Percentiles rank a stretch among this genome's conserved stretches.
phyloP scores from a whole-genome alignment of 164 flowering plant species.

The Saururus chinensis region DNA sequence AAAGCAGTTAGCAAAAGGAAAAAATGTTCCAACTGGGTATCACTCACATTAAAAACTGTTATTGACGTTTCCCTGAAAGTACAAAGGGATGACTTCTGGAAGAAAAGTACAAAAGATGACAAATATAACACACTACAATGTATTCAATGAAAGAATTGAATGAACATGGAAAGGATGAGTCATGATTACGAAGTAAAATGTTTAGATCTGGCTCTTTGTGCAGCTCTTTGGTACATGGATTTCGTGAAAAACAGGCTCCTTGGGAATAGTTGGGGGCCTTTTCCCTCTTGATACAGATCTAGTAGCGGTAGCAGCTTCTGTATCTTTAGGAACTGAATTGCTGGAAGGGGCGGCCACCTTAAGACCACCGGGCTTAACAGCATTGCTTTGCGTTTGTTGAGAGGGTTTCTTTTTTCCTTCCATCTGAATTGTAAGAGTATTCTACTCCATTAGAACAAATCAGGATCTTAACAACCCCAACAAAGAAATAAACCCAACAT shows the following conservation, averaged over 20 bases:
- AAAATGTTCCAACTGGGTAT: too few relatives aligned
- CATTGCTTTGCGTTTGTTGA: not conserved
- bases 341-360: not conserved
- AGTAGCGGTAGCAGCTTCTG: constrained; percentile 18
- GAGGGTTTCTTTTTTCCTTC: not conserved
- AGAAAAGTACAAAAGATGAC: too few relatives aligned
- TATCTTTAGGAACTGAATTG: not conserved
- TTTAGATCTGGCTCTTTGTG: constrained; percentile 17
- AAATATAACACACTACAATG: not conserved
- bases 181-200: not conserved
- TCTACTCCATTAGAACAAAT: not conserved
- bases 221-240: constrained; percentile 50
- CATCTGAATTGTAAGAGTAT: not conserved
- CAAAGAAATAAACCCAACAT: not conserved
- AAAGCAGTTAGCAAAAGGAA: too few relatives aligned
- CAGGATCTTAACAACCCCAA: not conserved
- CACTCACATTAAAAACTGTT: too few relatives aligned
- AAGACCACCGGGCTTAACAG: constrained; percentile 10
- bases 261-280: constrained; percentile 37
- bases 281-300: constrained; percentile 25
- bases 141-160: constrained; percentile 4
- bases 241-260: constrained; percentile 50
- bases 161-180: not conserved
- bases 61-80: too few relatives aligned
- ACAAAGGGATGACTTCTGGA: too few relatives aligned